Evolutionary conservation across 257 asterid species (phyloP), one percentile per base, ranked within the genome.

Genomic region (Fraxinus anomala): DNA sequence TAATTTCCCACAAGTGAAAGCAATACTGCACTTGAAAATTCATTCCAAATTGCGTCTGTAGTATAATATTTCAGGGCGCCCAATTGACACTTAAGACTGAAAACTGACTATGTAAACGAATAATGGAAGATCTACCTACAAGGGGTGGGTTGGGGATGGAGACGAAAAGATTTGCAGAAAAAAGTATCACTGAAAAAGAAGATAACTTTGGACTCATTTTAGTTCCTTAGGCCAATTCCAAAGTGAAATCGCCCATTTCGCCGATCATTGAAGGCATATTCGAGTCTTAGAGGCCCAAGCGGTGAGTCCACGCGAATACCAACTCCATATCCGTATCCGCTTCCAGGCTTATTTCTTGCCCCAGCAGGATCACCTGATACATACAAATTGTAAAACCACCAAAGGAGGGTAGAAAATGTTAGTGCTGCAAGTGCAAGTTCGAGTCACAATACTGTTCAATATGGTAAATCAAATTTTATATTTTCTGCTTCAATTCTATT

Each of bases 231-330:
- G 77, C 99, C 99, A 76, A 93, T 89, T 2, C 97, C 99, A 75
- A 96, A 96, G 86, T 96, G 98, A 83, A 96, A 96, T 73, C 98
- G 87, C 68, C 99, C 99, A 11, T 81, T 85, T 77, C 85, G 78
- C 79, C 89, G 92, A 75, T 96, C 97, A 73, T 93, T 96, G 83
- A 93, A 89, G 9, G 98, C 99, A 68, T 96, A 96, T 83, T 96
- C 99, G 40, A 96, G 94, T 82, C 99, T 89, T 44, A 95, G 77
- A 12, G 99, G 99, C 7, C 98, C 99, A 82, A 93, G 80, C 6
- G 98, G 99, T 21, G 99, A 93, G 80, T 88, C 96, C 70, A 96
- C 98, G 0, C 97, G 97, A 71, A 96, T 77, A 66, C 99, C 98
- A 1, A 89, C 75, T 54, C 99, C 99, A 36, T 88, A 92, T 44